phyloP scores from a whole-genome alignment of 148 eudicot species.

The Amaranthus cruentus region DNA sequence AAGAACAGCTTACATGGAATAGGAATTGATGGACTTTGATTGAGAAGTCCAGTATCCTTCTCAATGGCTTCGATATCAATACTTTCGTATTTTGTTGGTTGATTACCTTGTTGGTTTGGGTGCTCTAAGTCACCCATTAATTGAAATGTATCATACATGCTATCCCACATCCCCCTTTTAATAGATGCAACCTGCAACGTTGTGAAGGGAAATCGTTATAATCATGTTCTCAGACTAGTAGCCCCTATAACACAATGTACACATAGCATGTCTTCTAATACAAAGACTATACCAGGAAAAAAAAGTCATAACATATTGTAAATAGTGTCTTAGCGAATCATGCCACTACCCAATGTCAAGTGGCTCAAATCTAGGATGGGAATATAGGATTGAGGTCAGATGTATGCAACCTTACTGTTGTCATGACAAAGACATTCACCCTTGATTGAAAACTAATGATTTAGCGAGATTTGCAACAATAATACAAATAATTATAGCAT shows the following conservation, averaged over 20 bases:
- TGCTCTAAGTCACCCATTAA: conserved; percentile 38
- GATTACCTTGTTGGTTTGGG: conserved; percentile 25
- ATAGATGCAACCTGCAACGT: conserved; percentile 69
- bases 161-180: conserved; percentile 78
- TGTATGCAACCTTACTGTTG: no score
- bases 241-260: neutral
- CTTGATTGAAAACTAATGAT: no score
- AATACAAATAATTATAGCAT: no score
- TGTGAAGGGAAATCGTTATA: neutral
- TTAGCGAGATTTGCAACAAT: no score
- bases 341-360: neutral
- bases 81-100: conserved; percentile 34
- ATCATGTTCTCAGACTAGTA: neutral
- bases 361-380: no score
- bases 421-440: no score
- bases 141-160: conserved; percentile 73
- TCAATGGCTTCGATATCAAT: conserved; percentile 50
- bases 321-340: neutral
- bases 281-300: neutral
- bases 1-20: conserved; percentile 37
- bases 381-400: no score
- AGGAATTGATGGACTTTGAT: conserved; percentile 6
- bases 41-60: conserved; percentile 22
- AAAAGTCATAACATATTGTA: neutral
- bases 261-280: neutral